phyloP scores from a whole-genome alignment of 805 yeast genomes.

The Cyberlindnera mycetangii region DNA sequence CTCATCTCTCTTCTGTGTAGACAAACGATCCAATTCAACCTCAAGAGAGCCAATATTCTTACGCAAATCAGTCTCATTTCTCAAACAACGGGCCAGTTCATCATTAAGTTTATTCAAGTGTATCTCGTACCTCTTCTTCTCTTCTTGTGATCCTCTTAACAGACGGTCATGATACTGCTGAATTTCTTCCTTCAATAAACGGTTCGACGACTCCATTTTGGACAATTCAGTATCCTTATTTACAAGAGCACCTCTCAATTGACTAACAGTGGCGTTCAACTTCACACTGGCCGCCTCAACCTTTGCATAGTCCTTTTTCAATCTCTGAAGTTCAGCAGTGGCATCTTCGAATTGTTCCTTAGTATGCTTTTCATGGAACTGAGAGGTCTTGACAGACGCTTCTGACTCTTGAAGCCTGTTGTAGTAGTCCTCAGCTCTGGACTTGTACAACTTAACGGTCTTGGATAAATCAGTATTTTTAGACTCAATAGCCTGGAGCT shows the following conservation, averaged over 20 bases:
- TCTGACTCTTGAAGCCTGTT: constrained; percentile 77
- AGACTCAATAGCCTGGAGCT: constrained; percentile 52
- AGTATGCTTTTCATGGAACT: constrained; percentile 56
- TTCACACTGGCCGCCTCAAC: constrained; percentile 53
- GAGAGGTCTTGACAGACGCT: constrained; percentile 59
- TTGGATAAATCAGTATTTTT: constrained; percentile 55
- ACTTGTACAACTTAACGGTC: constrained; percentile 58
- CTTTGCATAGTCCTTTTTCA: constrained; percentile 51
- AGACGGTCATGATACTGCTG: constrained; percentile 48
- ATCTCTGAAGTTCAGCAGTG: constrained; percentile 41
- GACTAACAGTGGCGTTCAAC: constrained; percentile 47
- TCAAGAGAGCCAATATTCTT: constrained; percentile 61
- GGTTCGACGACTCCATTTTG: constrained; percentile 45
- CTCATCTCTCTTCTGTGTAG: constrained; percentile 36
- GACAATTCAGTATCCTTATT: constrained; percentile 55
- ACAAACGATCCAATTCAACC: constrained; percentile 56
- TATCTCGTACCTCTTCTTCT: constrained; percentile 37
- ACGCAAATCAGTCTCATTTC: constrained; percentile 62
- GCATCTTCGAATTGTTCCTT: constrained; percentile 52
- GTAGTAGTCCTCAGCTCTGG: constrained; percentile 71
- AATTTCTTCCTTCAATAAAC: constrained; percentile 53
- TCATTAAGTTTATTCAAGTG: constrained; percentile 54
- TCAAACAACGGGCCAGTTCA: constrained; percentile 52
- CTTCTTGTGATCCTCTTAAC: constrained; percentile 37
- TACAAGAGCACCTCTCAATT: constrained; percentile 53